Conservation (phyloP, 768 basidiomycete species). For the Xanthoconium purpureum region DNA sequence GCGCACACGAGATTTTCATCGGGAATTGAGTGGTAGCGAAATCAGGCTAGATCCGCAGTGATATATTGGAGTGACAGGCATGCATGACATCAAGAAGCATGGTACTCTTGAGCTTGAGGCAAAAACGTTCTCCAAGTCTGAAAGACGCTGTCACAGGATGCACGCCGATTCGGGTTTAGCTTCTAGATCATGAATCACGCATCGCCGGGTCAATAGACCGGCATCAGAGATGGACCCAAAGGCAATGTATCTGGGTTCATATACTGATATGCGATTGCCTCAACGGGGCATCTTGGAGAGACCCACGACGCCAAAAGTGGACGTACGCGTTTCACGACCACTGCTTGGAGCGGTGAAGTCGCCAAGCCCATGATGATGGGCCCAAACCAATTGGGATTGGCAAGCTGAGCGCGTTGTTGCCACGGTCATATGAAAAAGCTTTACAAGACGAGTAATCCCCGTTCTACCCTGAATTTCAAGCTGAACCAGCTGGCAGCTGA, state of each 20-base stretch:
- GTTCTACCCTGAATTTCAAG: slow-evolving; percentile 29
- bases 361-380: not conserved
- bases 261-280: not conserved
- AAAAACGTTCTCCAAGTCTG: slow-evolving; percentile 24
- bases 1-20: slow-evolving; percentile 18
- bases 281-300: not conserved
- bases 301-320: not conserved
- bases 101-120: slow-evolving; percentile 21
- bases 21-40: slow-evolving; percentile 25
- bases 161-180: not conserved
- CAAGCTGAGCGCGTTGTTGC: slow-evolving; percentile 6
- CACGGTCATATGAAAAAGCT: slow-evolving; percentile 20
- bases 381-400: slow-evolving; percentile 5
- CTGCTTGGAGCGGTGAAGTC: not conserved
- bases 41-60: slow-evolving; percentile 21
- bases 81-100: slow-evolving; percentile 14
- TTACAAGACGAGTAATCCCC: slow-evolving; percentile 32
- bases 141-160: slow-evolving; percentile 20
- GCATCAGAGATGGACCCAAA: not conserved
- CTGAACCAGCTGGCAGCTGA: slow-evolving; percentile 12
- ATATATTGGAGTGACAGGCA: slow-evolving; percentile 14
- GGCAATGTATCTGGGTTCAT: not conserved
- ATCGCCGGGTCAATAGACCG: not conserved
- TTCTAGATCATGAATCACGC: slow-evolving; percentile 7
- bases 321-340: not conserved